Conservation (phyloP, 371 early-diverging fungal species). For the Blakeslea trispora region DNA sequence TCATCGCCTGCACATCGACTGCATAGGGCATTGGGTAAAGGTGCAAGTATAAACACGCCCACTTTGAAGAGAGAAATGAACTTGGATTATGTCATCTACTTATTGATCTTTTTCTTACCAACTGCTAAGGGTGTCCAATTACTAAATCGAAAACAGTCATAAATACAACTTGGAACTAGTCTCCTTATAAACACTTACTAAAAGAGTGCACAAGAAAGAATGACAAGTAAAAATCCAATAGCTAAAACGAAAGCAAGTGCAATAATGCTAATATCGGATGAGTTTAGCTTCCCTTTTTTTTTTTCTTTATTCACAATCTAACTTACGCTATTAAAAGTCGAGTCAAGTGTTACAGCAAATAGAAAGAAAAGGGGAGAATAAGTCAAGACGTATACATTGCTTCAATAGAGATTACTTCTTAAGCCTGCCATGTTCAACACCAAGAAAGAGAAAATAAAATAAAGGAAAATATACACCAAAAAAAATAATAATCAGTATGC, state of each 20-base stretch:
- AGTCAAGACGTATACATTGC: too few relatives aligned
- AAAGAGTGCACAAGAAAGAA: conserved; percentile 92
- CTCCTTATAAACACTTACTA: conserved; percentile 47
- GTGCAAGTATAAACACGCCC: conserved; percentile 84
- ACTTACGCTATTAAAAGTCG: conserved; percentile 15
- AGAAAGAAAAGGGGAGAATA: neutral
- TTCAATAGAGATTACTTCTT: conserved; percentile 19
- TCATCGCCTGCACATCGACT: conserved; percentile 75
- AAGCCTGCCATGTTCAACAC: conserved; percentile 25
- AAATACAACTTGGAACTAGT: conserved; percentile 1
- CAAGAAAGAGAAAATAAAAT: neutral
- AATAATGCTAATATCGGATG: conserved; percentile 57
- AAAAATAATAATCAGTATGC: too few relatives aligned
- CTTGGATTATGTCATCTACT: too few relatives aligned
- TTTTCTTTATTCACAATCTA: conserved; percentile 1
- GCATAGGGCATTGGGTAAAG: conserved; percentile 87
- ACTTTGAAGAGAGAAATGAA: conserved; percentile 40
- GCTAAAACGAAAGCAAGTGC: conserved; percentile 86
- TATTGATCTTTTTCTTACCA: conserved; percentile 48
- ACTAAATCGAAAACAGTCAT: too few relatives aligned
- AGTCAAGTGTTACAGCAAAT: too few relatives aligned
- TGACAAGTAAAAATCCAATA: conserved; percentile 86
- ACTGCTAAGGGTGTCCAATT: conserved; percentile 94
- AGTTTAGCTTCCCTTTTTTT: neutral
- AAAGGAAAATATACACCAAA: too few relatives aligned